phyloP scores from a whole-genome alignment of 371 early-diverging fungal species.

The Mucor circinelloides region DNA sequence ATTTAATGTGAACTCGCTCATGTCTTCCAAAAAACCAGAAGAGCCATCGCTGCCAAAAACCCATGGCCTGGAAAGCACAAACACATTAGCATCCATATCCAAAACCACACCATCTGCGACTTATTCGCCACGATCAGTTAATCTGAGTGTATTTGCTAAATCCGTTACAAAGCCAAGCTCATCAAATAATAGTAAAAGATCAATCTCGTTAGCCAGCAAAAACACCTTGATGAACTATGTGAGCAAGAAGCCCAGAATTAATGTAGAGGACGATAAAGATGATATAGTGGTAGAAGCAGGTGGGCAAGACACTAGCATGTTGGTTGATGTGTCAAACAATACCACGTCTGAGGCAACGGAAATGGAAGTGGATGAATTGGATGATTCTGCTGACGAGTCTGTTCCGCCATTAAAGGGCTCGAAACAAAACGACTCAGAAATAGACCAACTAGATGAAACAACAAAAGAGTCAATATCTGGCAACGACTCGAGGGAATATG shows the following conservation, averaged over 20 bases:
- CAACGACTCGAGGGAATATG: neutral
- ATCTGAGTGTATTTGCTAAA: neutral
- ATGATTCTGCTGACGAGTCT: neutral
- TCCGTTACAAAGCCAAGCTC: neutral
- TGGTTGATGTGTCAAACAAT: neutral
- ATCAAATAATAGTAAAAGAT: neutral
- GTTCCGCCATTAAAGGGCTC: no score
- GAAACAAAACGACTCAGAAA: neutral
- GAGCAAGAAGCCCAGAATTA: neutral
- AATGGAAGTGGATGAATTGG: conserved; percentile 15
- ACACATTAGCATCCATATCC: neutral
- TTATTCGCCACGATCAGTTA: neutral
- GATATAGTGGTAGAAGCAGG: neutral
- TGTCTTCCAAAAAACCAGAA: neutral
- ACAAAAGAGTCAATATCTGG: neutral
- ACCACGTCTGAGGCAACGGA: neutral
- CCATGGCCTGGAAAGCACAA: neutral
- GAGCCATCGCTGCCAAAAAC: neutral
- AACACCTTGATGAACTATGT: conserved; percentile 6
- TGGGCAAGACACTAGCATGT: neutral
- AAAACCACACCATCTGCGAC: neutral
- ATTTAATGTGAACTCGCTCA: conserved; percentile 28
- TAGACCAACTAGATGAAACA: neutral
- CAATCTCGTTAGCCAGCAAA: neutral
- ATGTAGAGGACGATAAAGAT: neutral